Evolutionary conservation across 441 rosid genomes (phyloP).

Genomic region (Corymbia calophylla): DNA sequence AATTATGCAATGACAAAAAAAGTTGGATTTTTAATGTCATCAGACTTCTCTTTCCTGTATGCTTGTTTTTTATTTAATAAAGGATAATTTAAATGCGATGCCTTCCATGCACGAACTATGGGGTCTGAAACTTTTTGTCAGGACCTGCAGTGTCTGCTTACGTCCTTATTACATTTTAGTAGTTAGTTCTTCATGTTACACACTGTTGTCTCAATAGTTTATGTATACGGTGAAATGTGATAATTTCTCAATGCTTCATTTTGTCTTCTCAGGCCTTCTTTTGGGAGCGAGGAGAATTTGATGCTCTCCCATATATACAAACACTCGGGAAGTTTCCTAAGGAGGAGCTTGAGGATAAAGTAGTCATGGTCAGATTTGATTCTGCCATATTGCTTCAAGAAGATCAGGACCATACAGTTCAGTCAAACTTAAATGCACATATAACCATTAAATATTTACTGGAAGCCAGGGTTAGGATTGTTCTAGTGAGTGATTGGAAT

Average conservation of each 20-base stretch:
- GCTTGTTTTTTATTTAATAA: background rate
- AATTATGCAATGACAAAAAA: background rate
- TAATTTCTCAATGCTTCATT: background rate
- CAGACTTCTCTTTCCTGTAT: background rate
- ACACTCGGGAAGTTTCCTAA: constrained; percentile 47
- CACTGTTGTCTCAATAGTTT: background rate
- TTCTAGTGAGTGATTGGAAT: constrained; percentile 50
- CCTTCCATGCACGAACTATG: background rate
- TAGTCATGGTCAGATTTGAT: constrained; percentile 74
- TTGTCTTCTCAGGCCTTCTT: constrained; percentile 20
- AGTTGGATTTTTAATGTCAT: background rate
- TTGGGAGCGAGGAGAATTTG: constrained; percentile 21
- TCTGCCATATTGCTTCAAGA: constrained; percentile 34
- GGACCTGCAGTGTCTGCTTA: background rate
- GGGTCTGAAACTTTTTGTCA: background rate
- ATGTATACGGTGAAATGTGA: constrained; percentile 3
- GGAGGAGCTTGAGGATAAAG: constrained; percentile 47
- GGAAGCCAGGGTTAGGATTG: constrained; percentile 45
- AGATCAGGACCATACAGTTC: constrained; percentile 24
- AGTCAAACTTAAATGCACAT: constrained; percentile 26
- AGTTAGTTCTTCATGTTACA: background rate
- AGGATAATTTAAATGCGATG: background rate
- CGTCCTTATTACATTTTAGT: background rate
- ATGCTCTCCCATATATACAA: constrained; percentile 42
- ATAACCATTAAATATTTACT: constrained; percentile 39